Conservation (phyloP, 495 filamentous ascomycete species). For the Talaromyces stipitatus region DNA sequence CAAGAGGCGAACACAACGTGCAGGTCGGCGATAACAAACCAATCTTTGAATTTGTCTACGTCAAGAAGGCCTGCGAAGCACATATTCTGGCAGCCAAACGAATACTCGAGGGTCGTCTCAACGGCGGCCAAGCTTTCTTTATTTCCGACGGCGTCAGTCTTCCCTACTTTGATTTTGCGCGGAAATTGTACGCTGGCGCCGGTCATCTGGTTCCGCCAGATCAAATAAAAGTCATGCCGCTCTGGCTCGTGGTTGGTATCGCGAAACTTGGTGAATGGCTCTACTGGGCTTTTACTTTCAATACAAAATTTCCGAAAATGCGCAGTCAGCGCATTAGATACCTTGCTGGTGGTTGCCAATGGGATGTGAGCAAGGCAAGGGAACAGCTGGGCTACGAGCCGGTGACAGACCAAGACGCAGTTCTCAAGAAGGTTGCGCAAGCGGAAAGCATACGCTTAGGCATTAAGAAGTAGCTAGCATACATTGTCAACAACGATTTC, state of each 20-base stretch:
- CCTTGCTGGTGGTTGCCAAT: conserved; percentile 12
- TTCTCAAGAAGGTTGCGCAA: conserved; percentile 7
- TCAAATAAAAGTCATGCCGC: conserved; percentile 16
- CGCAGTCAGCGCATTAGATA: conserved; percentile 12
- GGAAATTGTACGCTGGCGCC: conserved; percentile 13
- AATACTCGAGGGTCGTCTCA: background rate
- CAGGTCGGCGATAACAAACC: conserved; percentile 17
- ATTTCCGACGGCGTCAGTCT: conserved; percentile 16
- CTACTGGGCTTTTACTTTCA: conserved; percentile 14
- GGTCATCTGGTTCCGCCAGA: conserved; percentile 11
- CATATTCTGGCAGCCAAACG: conserved; percentile 53
- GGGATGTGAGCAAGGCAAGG: conserved; percentile 21
- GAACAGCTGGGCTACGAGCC: conserved; percentile 18
- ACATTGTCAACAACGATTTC: background rate
- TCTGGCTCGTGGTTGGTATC: conserved; percentile 12
- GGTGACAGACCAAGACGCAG: conserved; percentile 15
- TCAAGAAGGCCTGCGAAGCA: conserved; percentile 68
- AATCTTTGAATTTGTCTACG: conserved; percentile 78
- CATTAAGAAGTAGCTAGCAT: conserved; percentile 2
- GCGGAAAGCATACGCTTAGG: conserved; percentile 4
- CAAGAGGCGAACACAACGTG: conserved; percentile 14
- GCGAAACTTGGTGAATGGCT: conserved; percentile 15
- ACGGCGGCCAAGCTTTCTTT: conserved; percentile 18
- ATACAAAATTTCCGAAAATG: conserved; percentile 12
- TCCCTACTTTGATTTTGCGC: conserved; percentile 19